Conservation (phyloP, 2,329 filamentous ascomycete genomes). For the Lithohypha guttulata region DNA sequence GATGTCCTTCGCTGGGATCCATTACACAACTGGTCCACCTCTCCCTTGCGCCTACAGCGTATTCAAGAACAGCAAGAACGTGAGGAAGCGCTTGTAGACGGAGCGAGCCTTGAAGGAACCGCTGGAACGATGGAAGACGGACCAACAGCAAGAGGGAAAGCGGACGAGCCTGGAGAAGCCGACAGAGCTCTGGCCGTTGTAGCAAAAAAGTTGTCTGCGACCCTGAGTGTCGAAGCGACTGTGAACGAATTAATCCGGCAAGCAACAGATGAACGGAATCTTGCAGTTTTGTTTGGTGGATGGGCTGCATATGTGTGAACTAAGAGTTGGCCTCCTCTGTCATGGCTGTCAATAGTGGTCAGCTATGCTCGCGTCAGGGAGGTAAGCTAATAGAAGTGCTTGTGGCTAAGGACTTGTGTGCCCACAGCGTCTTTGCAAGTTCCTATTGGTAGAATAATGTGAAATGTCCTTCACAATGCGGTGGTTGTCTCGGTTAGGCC, state of each 20-base stretch:
- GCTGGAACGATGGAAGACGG: slow-evolving; percentile 22
- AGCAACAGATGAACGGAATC: slow-evolving; percentile 81
- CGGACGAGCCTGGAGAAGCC: slow-evolving; percentile 60
- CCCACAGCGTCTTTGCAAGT: no score
- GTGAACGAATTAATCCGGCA: slow-evolving; percentile 96
- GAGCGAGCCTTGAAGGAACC: slow-evolving; percentile 24
- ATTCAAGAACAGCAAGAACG: slow-evolving; percentile 50
- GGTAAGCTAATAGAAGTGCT: no score
- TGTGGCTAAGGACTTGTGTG: no score
- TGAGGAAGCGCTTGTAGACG: slow-evolving; percentile 29
- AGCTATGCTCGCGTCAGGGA: no score
- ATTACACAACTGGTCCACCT: slow-evolving; percentile 89
- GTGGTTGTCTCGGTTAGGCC: no score
- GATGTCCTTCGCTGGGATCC: slow-evolving; percentile 98
- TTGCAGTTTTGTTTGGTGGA: slow-evolving; percentile 78
- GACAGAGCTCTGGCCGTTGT: slow-evolving; percentile 87
- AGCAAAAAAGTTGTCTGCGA: slow-evolving; percentile 90
- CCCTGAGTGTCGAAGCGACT: slow-evolving; percentile 83
- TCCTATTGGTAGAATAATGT: no score
- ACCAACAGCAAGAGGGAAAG: neutral
- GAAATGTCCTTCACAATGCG: no score
- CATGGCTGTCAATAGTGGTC: no score
- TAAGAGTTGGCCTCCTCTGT: no score
- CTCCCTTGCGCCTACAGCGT: slow-evolving; percentile 53
- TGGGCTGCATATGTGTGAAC: slow-evolving; percentile 42